A percentile compares a stretch with the other conserved stretches of the same genome.
Evolutionary conservation across 164 flowering plant genomes (phyloP).

Genomic region (Vitis amurensis): DNA sequence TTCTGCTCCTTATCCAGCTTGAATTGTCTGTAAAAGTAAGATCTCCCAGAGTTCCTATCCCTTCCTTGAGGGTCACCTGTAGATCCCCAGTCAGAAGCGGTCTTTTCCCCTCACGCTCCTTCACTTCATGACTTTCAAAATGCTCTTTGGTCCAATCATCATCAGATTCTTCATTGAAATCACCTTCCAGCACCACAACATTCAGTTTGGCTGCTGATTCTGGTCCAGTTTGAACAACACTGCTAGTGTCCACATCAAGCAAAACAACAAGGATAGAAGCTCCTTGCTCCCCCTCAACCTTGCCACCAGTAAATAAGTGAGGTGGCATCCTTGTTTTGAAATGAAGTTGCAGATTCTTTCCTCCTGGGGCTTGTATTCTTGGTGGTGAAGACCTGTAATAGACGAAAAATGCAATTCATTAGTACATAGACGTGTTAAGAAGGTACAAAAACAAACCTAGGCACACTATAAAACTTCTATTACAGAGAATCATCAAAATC

Average conservation of each 20-base stretch:
- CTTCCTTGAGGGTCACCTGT: constrained; percentile 45
- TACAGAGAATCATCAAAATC: no score
- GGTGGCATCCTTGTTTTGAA: constrained; percentile 63
- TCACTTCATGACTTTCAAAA: constrained; percentile 52
- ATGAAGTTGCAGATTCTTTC: constrained; percentile 42
- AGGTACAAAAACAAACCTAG: no score
- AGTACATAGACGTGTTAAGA: background rate
- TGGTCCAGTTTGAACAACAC: constrained; percentile 38
- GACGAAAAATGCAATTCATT: background rate
- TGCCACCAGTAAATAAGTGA: constrained; percentile 58
- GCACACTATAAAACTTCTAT: no score
- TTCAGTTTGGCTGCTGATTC: constrained; percentile 49
- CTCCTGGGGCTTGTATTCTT: constrained; percentile 42
- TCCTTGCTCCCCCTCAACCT: constrained; percentile 64
- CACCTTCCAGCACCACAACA: constrained; percentile 63
- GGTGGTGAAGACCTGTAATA: constrained; percentile 43
- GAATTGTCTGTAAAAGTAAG: constrained; percentile 74
- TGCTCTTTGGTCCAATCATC: constrained; percentile 54
- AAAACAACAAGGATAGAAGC: constrained; percentile 51
- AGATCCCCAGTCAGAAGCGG: constrained; percentile 69
- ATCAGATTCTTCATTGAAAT: constrained; percentile 53
- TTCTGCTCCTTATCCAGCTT: constrained; percentile 73
- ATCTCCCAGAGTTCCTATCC: constrained; percentile 67
- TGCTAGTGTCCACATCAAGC: constrained; percentile 39
- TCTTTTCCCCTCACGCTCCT: constrained; percentile 71